phyloP scores from a whole-genome alignment of 257 asterid genomes.

The Paulownia fortunei region DNA sequence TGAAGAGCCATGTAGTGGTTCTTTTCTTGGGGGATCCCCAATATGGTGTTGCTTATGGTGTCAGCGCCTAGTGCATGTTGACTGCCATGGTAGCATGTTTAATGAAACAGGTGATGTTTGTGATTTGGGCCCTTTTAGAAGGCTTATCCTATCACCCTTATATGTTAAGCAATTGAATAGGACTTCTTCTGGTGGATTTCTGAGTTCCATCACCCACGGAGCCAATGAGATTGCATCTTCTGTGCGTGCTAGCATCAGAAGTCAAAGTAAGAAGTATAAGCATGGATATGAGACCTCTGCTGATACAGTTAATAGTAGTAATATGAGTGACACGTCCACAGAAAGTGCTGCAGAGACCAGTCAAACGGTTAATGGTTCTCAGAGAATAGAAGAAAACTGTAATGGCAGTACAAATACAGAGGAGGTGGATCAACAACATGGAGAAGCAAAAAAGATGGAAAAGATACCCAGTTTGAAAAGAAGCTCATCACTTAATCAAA shows the following conservation, averaged over 20 bases:
- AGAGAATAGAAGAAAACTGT: conserved; percentile 56
- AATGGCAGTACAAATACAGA: conserved; percentile 48
- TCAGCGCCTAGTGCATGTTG: conserved; percentile 95
- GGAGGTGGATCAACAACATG: conserved; percentile 52
- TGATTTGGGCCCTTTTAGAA: conserved; percentile 87
- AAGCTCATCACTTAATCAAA: conserved; percentile 66
- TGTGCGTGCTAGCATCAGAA: conserved; percentile 91
- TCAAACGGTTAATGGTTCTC: conserved; percentile 56
- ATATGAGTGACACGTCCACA: conserved; percentile 57
- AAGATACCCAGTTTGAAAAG: conserved; percentile 62
- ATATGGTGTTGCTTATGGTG: conserved; percentile 99
- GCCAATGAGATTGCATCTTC: conserved; percentile 98
- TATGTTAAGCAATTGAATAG: conserved; percentile 66
- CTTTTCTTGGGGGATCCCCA: conserved; percentile 97
- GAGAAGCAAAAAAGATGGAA: conserved; percentile 60
- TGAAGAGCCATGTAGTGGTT: conserved; percentile 94
- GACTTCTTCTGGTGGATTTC: conserved; percentile 73
- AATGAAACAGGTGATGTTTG: conserved; percentile 90
- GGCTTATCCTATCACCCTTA: conserved; percentile 90
- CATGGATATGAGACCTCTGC: conserved; percentile 57
- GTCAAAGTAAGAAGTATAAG: conserved; percentile 80
- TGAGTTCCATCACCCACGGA: conserved; percentile 93
- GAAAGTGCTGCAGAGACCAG: conserved; percentile 52
- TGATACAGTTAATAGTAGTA: conserved; percentile 57
- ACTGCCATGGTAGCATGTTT: conserved; percentile 83